Base-by-base conservation (phyloP, 805 yeast species). In the Saccharomycopsis malanga region DNA sequence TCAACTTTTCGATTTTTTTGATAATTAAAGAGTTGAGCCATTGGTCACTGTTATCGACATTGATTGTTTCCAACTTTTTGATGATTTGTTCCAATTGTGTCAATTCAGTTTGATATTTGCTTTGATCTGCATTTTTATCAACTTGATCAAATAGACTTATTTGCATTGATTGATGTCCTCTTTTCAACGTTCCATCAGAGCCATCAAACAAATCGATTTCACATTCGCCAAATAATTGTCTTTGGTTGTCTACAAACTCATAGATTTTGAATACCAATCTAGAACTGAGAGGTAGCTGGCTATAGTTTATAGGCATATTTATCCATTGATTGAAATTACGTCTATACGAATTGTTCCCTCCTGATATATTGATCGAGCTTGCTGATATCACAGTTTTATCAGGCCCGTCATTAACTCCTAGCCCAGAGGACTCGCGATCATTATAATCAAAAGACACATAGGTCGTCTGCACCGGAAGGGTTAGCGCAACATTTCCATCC, bases 281-380 rank as follows among this genome's bases (percentile, higher is more conserved):
- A 3, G 93, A 64, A 35, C 76, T 73, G 32, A 78, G 59, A 2
- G 86, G 81, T n/a, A 91, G 61, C 57, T 87, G 93, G 45, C 75
- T 74, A 54, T 84, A 77, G 45, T 72, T 70, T 2, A 89, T 73
- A 0, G 97, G 91, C 40, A 93, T 61, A 39, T 74, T 72, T 18
- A 87, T 62, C 83, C 87, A 82, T 50, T 79, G 77, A 55, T 82
- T 74, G 89, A 93, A 87, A 41, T 60, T 73, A 58, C 73, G 74
- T 27, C 45, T 38, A 39, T 43, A 44, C 14, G 49, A 30, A 18
- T 32, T 32, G 17, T 32, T 32, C 20, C 25, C 39, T 36, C 39
- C 22, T 14, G 10, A 4, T 9, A 22, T 36, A 17, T 17, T 34
- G 7, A 9, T 34, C 9, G 37, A 17, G 7, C 15, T 9, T n/a